Percentiles rank a stretch among this genome's conserved stretches.
Evolutionary conservation across 768 basidiomycete genomes (phyloP).

Genomic region (Cantharellus cinnabarinus): DNA sequence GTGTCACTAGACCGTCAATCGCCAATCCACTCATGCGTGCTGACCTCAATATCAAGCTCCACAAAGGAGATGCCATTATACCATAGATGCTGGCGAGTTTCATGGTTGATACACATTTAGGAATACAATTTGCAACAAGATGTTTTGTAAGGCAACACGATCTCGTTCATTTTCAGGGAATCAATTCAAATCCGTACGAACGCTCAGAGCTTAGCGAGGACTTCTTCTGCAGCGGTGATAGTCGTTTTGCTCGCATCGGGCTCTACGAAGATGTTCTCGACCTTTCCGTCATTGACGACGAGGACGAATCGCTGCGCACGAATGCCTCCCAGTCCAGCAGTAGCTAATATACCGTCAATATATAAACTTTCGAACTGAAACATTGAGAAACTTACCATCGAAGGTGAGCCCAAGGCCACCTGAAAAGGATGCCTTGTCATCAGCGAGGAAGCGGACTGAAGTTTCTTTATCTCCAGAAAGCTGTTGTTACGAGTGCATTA

Average conservation of each 20-base stretch:
- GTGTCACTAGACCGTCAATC: too few relatives aligned
- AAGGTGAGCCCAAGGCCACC: slow-evolving; percentile 36
- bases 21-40: too few relatives aligned
- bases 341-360: slow-evolving; percentile 11
- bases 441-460: slow-evolving; percentile 39
- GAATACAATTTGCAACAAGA: too few relatives aligned
- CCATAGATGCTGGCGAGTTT: too few relatives aligned
- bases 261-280: slow-evolving; percentile 44
- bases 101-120: too few relatives aligned
- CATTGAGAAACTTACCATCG: slow-evolving; percentile 19
- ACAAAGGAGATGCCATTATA: too few relatives aligned
- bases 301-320: slow-evolving; percentile 27
- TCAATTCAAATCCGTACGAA: too few relatives aligned
- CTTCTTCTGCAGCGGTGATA: slow-evolving; percentile 30
- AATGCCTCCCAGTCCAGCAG: slow-evolving; percentile 38
- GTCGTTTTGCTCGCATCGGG: slow-evolving; percentile 25
- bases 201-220: slow-evolving; percentile 21
- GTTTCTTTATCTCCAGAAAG: slow-evolving; percentile 20
- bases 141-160: too few relatives aligned
- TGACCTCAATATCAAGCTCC: too few relatives aligned
- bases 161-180: too few relatives aligned
- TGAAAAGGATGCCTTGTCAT: slow-evolving; percentile 42
- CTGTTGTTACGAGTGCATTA: not conserved
- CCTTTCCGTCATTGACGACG: slow-evolving; percentile 40
- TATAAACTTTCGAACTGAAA: not conserved